A percentile compares a stretch with the other conserved stretches of the same genome.
phyloP scores from a whole-genome alignment of 2,329 filamentous ascomycete genomes.

The Monilinia fructigena region DNA sequence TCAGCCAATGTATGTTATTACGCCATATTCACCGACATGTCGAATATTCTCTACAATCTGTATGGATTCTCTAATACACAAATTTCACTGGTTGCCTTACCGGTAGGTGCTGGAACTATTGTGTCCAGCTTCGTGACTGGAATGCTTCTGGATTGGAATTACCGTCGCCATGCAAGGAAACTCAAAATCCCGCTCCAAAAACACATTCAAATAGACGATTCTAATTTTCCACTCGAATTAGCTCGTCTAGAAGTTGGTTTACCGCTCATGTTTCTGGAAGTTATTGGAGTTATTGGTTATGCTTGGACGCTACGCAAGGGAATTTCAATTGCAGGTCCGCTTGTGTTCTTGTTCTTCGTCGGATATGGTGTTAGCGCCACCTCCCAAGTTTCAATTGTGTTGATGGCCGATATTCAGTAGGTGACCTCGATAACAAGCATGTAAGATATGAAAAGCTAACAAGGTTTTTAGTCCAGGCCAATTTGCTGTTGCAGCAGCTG shows the following conservation, averaged over 20 bases:
- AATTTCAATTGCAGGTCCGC: constrained; percentile 48
- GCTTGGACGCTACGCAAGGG: constrained; percentile 50
- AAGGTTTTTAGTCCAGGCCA: constrained; percentile 44
- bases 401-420: constrained; percentile 58
- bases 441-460: constrained; percentile 56
- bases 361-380: constrained; percentile 53
- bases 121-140: constrained; percentile 36
- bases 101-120: constrained; percentile 23
- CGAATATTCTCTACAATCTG: not conserved
- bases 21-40: constrained; percentile 39
- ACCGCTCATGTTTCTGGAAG: constrained; percentile 51
- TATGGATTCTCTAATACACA: constrained; percentile 42
- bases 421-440: constrained; percentile 57
- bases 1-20: constrained; percentile 53
- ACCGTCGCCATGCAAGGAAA: constrained; percentile 56
- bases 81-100: constrained; percentile 36
- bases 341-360: constrained; percentile 49
- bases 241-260: constrained; percentile 51
- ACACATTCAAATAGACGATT: constrained; percentile 51
- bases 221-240: constrained; percentile 51
- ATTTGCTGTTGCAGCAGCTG: no score
- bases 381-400: constrained; percentile 50
- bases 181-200: constrained; percentile 54
- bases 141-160: constrained; percentile 60
- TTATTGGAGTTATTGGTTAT: constrained; percentile 49